Base-by-base conservation (phyloP, 768 basidiomycete genomes). In the Antrodiella citrinella region DNA sequence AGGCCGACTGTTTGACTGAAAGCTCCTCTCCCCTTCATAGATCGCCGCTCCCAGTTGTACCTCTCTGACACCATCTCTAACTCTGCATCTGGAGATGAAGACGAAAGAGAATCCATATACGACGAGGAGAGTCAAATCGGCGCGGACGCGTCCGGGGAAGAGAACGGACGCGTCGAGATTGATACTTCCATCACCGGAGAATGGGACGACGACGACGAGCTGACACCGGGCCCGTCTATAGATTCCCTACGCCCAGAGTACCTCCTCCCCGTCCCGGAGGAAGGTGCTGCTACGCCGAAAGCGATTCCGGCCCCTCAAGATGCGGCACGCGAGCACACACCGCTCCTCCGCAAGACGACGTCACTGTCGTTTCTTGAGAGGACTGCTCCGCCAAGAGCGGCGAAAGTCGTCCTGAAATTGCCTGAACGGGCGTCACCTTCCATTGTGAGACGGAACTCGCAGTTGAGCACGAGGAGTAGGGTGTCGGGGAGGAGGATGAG, bases 31-130 rank as follows among this genome's bases (percentile, higher is more conserved):
- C 54, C 45, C 10, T 51, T 39, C 18, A 18, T 55, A 88, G 86
- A 87, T 62, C 80, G 78, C 48, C 77, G 86, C 24, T 70, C 83
- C 5, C 84, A 86, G 59, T 83, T 77, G 58, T 73, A 86, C 10
- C 70, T 78, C 38, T 80, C 79, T 19, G 78, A 77, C 46, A 79
- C 81, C 5, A 73, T 82, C 21, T 74, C 74, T n/a, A 69, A 74
- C 10, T 67, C 76, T 3, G 68, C 72, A 4, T 74, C 78, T 50
- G 41, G 41, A 43, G 70, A 74, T 26, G 68, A 69, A 26, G 51
- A 49, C 21, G 56, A 61, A 24, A 47, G 60, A 43, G 60, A 60
- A 30, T 50, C 55, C 5, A 52, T 42, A 26, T 25, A 56, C 20
- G 51, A 54, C n/a, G 59, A 59, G 12, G 54, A 57, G 10, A 51